Base-by-base conservation (phyloP, 306 rosid species). In the Notholithocarpus densiflorus region DNA sequence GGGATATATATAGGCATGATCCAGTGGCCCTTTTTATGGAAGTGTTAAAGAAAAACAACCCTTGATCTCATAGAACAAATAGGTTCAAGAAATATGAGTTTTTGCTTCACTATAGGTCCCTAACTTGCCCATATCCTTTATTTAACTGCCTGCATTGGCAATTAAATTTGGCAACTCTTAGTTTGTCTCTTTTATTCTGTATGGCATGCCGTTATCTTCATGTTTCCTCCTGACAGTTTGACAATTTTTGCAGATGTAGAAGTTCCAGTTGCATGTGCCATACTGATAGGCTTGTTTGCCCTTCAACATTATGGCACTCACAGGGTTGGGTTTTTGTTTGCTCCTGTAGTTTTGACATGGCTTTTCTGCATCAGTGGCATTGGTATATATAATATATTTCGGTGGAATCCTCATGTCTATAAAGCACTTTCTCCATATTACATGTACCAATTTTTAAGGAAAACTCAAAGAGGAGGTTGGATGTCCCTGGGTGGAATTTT, bases 281-380 rank as follows among this genome's bases (percentile, higher is more conserved):
- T 95, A 83, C 81, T 95, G 88, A 89, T 92, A 65, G 71, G 88
- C 81, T 84, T 95, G 89, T 95, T 95, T 82, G 92, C 94, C 31
- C 98, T 95, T 84, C 98, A 95, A 83, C 98, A 92, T 85, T 95
- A 82, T 74, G 98, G 98, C 80, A 95, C 98, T 1, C 98, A 92
- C 89, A 85, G 90, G 86, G 97, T 95, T 8, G 98, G 98, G 64
- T 89, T 92, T 87, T 81, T 95, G 86, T 95, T 92, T 72, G 97
- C 98, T 68, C 98, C 98, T 13, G 80, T 95, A 82, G 97, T 95
- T 54, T 78, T 89, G 68, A 59, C 80, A 18, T 95, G 98, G 98
- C 98, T 95, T 56, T 65, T 91, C 55, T 92, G 97, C 90, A 92
- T 92, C 32, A 85, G 98, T 82, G 79, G 84, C 71, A 90, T 90